phyloP scores from a whole-genome alignment of 2,329 filamentous ascomycete genomes.

The Neopestalotiopsis clavispora region DNA sequence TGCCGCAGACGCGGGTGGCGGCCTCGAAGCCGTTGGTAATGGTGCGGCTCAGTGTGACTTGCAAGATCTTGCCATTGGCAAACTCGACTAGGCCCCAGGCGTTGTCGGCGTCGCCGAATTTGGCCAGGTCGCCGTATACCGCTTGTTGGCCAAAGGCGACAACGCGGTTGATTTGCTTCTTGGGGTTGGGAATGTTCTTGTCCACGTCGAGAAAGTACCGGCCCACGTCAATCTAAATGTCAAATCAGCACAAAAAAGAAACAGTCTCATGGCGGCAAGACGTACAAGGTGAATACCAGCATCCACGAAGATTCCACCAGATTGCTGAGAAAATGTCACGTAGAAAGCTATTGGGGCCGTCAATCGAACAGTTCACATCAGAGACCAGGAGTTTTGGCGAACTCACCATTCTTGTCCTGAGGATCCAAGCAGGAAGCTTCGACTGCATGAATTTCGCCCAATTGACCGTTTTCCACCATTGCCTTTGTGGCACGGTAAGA shows the following conservation, averaged over 20 bases:
- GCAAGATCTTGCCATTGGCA: conserved; percentile 10
- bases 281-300: conserved; percentile 12
- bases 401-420: conserved; percentile 11
- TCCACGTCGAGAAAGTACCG: conserved; percentile 12
- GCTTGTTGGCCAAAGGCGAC: conserved; percentile 13
- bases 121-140: conserved; percentile 9
- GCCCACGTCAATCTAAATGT: not conserved
- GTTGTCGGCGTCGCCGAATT: conserved; percentile 14
- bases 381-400: too few species aligned
- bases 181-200: conserved; percentile 13
- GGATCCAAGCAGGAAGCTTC: conserved; percentile 10
- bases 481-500: conserved; percentile 13
- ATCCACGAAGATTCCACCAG: conserved; percentile 11
- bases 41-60: conserved; percentile 11
- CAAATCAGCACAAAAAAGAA: not conserved
- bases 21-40: conserved; percentile 15
- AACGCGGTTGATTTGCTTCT: conserved; percentile 16
- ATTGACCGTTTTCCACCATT: conserved; percentile 8
- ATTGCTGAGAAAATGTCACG: conserved; percentile 7
- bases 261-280: not conserved
- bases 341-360: not conserved
- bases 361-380: not conserved
- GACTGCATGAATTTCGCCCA: conserved; percentile 9
- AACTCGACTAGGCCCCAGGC: conserved; percentile 16
- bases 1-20: conserved; percentile 13